Conservation (phyloP, 768 basidiomycete species). For the Naganishia onofrii region DNA sequence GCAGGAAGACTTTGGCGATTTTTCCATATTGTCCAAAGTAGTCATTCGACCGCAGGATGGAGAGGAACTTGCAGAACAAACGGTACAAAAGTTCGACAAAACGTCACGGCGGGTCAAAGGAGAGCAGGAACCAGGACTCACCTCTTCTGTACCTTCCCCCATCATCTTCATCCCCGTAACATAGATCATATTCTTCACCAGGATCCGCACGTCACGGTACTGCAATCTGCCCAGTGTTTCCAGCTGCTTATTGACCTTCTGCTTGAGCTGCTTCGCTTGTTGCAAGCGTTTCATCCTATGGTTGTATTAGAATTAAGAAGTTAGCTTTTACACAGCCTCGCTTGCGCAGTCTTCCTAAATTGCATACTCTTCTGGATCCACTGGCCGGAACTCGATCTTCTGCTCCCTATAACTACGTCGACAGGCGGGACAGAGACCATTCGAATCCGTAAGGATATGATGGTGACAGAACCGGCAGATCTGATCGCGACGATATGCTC, state of each 20-base stretch:
- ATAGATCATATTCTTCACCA: slow-evolving; percentile 92
- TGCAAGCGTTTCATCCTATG: slow-evolving; percentile 88
- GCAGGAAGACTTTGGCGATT: slow-evolving; percentile 88
- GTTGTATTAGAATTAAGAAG: background rate
- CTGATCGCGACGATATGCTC: slow-evolving; percentile 54
- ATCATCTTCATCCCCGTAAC: slow-evolving; percentile 87
- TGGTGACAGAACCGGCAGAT: slow-evolving; percentile 99
- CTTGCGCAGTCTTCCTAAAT: slow-evolving; percentile 33
- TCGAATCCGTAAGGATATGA: slow-evolving; percentile 93
- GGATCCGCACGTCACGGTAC: slow-evolving; percentile 89
- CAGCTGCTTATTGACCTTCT: slow-evolving; percentile 92
- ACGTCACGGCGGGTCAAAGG: background rate
- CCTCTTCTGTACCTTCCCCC: slow-evolving; percentile 80
- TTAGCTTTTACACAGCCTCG: background rate
- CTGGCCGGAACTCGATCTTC: slow-evolving; percentile 88
- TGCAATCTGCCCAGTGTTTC: slow-evolving; percentile 79
- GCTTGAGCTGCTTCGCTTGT: slow-evolving; percentile 90
- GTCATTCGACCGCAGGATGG: slow-evolving; percentile 86
- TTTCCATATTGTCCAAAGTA: slow-evolving; percentile 99
- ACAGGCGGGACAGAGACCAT: slow-evolving; percentile 95
- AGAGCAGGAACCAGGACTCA: slow-evolving; percentile 53
- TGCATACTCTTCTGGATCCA: slow-evolving; percentile 88
- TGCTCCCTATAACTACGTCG: slow-evolving; percentile 89
- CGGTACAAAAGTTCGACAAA: background rate
- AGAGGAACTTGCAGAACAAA: slow-evolving; percentile 54